These are phyloP conservation scores for Phytomonas serpens DNA, from an alignment of 208 protist species.

Conservation along the genomic window DNA sequence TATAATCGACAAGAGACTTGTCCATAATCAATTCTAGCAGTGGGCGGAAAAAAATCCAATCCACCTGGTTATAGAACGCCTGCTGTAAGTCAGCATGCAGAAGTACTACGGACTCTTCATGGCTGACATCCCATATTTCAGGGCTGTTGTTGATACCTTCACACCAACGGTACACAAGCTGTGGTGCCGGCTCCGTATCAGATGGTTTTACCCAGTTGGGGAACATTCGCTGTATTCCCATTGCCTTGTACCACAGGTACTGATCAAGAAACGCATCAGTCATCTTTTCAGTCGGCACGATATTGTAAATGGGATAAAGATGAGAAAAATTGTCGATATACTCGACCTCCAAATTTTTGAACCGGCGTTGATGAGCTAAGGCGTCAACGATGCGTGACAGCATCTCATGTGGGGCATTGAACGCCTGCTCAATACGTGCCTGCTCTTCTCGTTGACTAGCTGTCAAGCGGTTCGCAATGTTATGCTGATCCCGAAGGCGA, in stretches of 20 bases:
- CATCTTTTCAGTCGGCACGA: slow-evolving; percentile 99
- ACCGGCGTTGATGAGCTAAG: slow-evolving; percentile 97
- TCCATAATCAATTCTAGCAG: slow-evolving; percentile 99
- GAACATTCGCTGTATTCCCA: slow-evolving; percentile 99
- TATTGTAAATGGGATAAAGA: slow-evolving; percentile 98
- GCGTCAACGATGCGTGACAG: slow-evolving; percentile 98
- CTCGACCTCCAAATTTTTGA: slow-evolving; percentile 99
- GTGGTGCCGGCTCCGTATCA: slow-evolving; percentile 98
- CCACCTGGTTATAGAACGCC: slow-evolving; percentile 99
- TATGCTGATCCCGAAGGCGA: slow-evolving; percentile 98
- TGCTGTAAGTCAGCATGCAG: slow-evolving; percentile 96
- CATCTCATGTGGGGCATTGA: slow-evolving; percentile 99
- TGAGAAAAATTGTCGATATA: slow-evolving; percentile 99
- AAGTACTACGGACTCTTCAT: slow-evolving; percentile 98
- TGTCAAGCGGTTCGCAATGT: slow-evolving; percentile 97
- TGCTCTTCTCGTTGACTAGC: slow-evolving; percentile 99
- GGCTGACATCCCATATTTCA: slow-evolving; percentile 96
- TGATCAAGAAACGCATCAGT: slow-evolving; percentile 99
- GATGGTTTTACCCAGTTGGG: slow-evolving; percentile 99
- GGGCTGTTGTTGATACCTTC: slow-evolving; percentile 99
- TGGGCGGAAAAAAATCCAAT: slow-evolving; percentile 99
- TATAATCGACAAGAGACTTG: slow-evolving; percentile 99
- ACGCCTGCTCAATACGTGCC: slow-evolving; percentile 99
- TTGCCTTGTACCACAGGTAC: slow-evolving; percentile 99
- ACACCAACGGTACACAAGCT: slow-evolving; percentile 99